phyloP scores from a whole-genome alignment of 1,139 yeast genomes.

The Meyerozyma sp. region DNA sequence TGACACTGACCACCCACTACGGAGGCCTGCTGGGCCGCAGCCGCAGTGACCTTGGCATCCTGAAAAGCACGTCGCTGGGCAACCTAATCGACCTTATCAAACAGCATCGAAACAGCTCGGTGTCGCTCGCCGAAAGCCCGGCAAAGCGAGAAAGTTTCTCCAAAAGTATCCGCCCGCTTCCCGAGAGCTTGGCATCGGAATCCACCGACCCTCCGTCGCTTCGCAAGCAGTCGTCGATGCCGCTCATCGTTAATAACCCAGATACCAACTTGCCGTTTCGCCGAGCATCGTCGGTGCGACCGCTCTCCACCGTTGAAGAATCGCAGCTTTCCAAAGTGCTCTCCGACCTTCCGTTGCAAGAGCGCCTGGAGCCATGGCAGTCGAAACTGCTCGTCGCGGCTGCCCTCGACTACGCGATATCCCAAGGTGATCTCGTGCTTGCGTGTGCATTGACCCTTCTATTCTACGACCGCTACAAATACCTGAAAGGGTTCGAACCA shows the following conservation, averaged over 20 bases:
- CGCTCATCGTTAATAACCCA: constrained; percentile 1
- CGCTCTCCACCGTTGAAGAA: not conserved
- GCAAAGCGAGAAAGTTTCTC: not conserved
- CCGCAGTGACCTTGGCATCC: not conserved
- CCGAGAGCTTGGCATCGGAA: constrained; percentile 3
- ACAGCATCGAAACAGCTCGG: constrained; percentile 14
- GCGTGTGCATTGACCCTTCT: constrained; percentile 56
- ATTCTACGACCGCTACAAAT: constrained; percentile 36
- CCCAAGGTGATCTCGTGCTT: constrained; percentile 63
- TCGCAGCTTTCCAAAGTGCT: not conserved
- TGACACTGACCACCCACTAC: constrained; percentile 38
- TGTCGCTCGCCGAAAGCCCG: constrained; percentile 11
- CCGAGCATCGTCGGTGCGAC: not conserved
- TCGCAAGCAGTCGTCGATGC: constrained; percentile 9
- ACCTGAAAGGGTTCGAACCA: constrained; percentile 8
- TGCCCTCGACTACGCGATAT: constrained; percentile 42
- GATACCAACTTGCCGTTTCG: not conserved
- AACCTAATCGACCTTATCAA: constrained; percentile 22
- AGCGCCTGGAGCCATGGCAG: not conserved
- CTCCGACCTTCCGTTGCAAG: not conserved
- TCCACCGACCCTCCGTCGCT: constrained; percentile 32
- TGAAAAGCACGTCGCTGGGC: constrained; percentile 10
- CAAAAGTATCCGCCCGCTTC: not conserved
- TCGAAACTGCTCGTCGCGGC: not conserved
- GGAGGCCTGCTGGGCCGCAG: constrained; percentile 16